These are phyloP conservation scores for Picochlorum costavermella DNA, from an alignment of 139 green algal genomes.

Conservation along the genomic window DNA sequence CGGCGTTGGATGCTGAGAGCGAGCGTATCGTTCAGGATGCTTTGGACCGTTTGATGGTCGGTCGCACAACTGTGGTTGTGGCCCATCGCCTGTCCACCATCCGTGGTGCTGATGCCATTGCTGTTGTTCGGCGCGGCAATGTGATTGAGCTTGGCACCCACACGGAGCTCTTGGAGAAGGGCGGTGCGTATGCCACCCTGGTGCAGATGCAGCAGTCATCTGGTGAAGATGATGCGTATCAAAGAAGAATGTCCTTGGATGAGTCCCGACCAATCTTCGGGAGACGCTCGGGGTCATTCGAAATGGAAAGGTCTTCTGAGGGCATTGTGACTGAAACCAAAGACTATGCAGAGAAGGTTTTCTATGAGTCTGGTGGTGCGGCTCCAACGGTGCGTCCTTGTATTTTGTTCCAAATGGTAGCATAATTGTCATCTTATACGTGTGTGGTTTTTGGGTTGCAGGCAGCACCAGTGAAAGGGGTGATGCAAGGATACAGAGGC, in stretches of 20 bases:
- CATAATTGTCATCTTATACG: no score
- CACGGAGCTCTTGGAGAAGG: constrained; percentile 37
- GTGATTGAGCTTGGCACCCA: constrained; percentile 62
- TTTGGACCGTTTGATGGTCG: constrained; percentile 43
- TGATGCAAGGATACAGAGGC: no score
- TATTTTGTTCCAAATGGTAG: no score
- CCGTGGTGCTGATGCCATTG: constrained; percentile 43
- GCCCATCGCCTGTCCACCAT: constrained; percentile 59
- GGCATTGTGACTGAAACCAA: no score
- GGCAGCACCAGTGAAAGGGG: no score
- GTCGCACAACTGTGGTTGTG: constrained; percentile 50
- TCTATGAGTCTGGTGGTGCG: no score
- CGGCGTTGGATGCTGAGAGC: constrained; percentile 65
- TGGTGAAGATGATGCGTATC: background rate
- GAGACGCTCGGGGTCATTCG: background rate
- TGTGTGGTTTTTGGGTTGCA: no score
- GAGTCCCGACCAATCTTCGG: constrained; percentile 5
- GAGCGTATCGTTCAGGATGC: constrained; percentile 50
- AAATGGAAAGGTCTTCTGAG: no score
- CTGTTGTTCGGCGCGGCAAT: constrained; percentile 35
- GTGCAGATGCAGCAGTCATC: constrained; percentile 53
- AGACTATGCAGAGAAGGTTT: no score
- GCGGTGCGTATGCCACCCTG: constrained; percentile 38
- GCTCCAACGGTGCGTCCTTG: no score
- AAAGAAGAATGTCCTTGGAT: background rate